Evolutionary conservation across 306 rosid species (phyloP).

Genomic region (Ormosia semicastrata): DNA sequence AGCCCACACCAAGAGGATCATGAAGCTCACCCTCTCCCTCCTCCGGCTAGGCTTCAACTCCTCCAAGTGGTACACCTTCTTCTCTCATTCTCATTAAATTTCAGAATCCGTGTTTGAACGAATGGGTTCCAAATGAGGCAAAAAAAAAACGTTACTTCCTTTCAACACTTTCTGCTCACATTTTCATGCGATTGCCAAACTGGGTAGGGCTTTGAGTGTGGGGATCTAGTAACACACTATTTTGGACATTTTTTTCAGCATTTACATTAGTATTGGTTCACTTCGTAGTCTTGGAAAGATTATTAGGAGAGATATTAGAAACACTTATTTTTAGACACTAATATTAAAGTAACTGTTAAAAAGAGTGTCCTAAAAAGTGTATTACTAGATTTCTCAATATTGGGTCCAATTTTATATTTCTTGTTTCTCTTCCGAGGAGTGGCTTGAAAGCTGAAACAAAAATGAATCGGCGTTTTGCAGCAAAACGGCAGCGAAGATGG

Average conservation of each 20-base stretch:
- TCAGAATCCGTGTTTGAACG: neutral
- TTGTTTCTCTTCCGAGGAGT: neutral
- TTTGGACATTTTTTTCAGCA: too few relatives aligned
- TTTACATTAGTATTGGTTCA: too few relatives aligned
- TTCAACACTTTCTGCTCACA: too few relatives aligned
- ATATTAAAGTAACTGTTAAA: too few relatives aligned
- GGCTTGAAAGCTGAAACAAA: neutral
- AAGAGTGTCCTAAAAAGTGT: too few relatives aligned
- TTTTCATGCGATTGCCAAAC: too few relatives aligned
- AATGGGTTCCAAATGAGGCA: too few relatives aligned
- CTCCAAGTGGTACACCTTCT: constrained; percentile 71
- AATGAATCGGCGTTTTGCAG: constrained; percentile 39
- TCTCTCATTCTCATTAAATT: neutral
- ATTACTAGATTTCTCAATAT: too few relatives aligned
- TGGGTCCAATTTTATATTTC: neutral
- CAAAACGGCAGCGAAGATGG: constrained; percentile 97
- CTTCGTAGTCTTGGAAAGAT: too few relatives aligned
- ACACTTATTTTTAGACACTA: too few relatives aligned
- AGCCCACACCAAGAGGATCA: constrained; percentile 53
- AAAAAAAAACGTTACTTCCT: neutral
- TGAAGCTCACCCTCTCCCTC: constrained; percentile 64
- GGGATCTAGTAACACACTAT: too few relatives aligned
- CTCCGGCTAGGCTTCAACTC: constrained; percentile 79
- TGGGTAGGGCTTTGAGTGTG: neutral
- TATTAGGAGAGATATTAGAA: too few relatives aligned